phyloP scores from a whole-genome alignment of 345 rosid genomes.

The Crucihimalaya himalaica region DNA sequence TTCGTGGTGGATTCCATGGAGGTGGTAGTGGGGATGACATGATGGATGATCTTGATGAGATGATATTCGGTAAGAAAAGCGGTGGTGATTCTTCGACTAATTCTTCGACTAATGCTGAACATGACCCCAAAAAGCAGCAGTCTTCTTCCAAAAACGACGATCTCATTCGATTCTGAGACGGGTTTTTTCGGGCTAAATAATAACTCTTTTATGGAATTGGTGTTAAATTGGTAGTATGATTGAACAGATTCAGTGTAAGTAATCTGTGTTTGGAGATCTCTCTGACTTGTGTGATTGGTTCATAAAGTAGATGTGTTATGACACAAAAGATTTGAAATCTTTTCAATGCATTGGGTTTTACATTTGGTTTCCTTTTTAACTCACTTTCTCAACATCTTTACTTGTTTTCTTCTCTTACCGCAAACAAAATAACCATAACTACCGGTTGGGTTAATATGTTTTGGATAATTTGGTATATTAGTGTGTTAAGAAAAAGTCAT shows the following conservation, averaged over 20 bases:
- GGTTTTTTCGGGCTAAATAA: background rate
- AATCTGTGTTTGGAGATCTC: conserved; percentile 36
- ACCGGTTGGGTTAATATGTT: too few species aligned
- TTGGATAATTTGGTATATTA: too few species aligned
- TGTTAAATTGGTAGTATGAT: conserved; percentile 26
- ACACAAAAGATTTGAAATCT: background rate
- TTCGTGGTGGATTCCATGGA: conserved; percentile 48
- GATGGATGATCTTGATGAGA: conserved; percentile 99
- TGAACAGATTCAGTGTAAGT: conserved; percentile 29
- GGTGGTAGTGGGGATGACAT: conserved; percentile 75
- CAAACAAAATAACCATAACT: too few species aligned
- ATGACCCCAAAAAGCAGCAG: conserved; percentile 64
- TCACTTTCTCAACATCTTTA: background rate
- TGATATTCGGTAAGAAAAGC: conserved; percentile 93
- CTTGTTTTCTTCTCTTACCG: background rate
- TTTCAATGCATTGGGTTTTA: background rate
- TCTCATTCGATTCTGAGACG: conserved; percentile 65
- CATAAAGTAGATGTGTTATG: conserved; percentile 19
- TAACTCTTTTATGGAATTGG: conserved; percentile 9
- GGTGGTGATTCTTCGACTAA: conserved; percentile 50
- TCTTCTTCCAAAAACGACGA: conserved; percentile 73
- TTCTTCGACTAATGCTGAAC: conserved; percentile 30
- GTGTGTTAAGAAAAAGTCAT: too few species aligned
- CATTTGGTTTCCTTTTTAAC: background rate
- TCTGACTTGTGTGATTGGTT: conserved; percentile 24